These are phyloP conservation scores for Boletus speciosus DNA, from an alignment of 768 basidiomycete genomes.

Conservation along the genomic window DNA sequence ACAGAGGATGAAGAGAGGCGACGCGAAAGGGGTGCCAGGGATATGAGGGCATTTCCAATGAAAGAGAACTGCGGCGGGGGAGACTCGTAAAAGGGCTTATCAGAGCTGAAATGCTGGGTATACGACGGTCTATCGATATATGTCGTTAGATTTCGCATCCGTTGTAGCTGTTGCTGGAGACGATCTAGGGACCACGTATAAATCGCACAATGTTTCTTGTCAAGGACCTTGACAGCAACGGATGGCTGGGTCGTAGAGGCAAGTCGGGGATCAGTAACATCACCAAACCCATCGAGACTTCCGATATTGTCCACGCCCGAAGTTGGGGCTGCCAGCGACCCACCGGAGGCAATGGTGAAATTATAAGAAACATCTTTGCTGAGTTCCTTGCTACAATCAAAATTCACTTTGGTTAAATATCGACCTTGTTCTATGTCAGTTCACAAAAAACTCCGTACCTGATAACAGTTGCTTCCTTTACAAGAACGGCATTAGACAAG, in stretches of 20 bases:
- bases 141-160: conserved; percentile 89
- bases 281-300: conserved; percentile 88
- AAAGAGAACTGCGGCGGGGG: conserved; percentile 89
- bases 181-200: conserved; percentile 91
- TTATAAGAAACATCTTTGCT: conserved; percentile 88
- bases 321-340: conserved; percentile 69
- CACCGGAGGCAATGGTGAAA: conserved; percentile 85
- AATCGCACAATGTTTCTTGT: conserved; percentile 81
- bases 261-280: conserved; percentile 81
- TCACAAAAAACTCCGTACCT: conserved; percentile 45
- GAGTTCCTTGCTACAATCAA: conserved; percentile 67
- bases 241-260: conserved; percentile 74
- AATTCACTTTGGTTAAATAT: conserved; percentile 8
- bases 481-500: conserved; percentile 74
- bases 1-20: conserved; percentile 69
- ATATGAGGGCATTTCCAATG: conserved; percentile 82
- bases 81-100: conserved; percentile 89
- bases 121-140: conserved; percentile 92
- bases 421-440: not conserved
- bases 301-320: conserved; percentile 85
- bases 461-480: conserved; percentile 95
- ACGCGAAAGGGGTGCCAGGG: conserved; percentile 77
- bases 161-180: conserved; percentile 82
- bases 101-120: conserved; percentile 89
- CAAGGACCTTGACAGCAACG: conserved; percentile 87